A percentile compares a stretch with the other conserved stretches of the same genome.
phyloP scores from a whole-genome alignment of 2,329 filamentous ascomycete species.

The Fusarium austroafricanum region DNA sequence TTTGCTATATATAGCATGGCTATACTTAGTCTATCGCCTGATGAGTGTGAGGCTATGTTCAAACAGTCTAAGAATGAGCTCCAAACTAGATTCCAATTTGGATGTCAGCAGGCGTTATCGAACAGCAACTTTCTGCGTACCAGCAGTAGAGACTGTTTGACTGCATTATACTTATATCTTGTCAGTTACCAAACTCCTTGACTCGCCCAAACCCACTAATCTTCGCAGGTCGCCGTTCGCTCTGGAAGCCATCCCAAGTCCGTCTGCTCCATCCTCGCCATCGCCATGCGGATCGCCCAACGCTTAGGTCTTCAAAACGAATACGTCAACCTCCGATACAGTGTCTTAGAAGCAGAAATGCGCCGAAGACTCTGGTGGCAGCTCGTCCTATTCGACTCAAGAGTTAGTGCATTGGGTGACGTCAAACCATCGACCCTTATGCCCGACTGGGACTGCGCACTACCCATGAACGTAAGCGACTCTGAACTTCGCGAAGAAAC shows the following conservation, averaged over 20 bases:
- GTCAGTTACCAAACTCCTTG: slow-evolving; percentile 50
- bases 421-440: slow-evolving; percentile 46
- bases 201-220: background rate
- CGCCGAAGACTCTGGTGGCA: slow-evolving; percentile 73
- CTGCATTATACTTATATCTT: slow-evolving; percentile 68
- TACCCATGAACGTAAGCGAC: slow-evolving; percentile 60
- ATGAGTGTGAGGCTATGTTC: slow-evolving; percentile 58
- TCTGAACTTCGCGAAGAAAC: slow-evolving; percentile 58
- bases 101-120: slow-evolving; percentile 64
- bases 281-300: slow-evolving; percentile 68
- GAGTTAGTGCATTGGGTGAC: slow-evolving; percentile 64
- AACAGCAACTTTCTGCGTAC: slow-evolving; percentile 63
- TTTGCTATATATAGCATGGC: slow-evolving; percentile 64
- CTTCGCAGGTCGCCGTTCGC: slow-evolving; percentile 59
- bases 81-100: slow-evolving; percentile 58
- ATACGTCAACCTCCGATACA: slow-evolving; percentile 41
- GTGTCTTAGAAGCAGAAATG: slow-evolving; percentile 66
- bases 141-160: slow-evolving; percentile 63
- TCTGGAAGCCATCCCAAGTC: slow-evolving; percentile 60
- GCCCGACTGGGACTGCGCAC: slow-evolving; percentile 57
- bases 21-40: slow-evolving; percentile 55
- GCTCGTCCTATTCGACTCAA: slow-evolving; percentile 66
- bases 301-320: slow-evolving; percentile 68
- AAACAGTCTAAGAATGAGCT: slow-evolving; percentile 55
- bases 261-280: slow-evolving; percentile 62